Base-by-base conservation (phyloP, 2,329 filamentous ascomycete species). In the Leptographium lundbergii region DNA sequence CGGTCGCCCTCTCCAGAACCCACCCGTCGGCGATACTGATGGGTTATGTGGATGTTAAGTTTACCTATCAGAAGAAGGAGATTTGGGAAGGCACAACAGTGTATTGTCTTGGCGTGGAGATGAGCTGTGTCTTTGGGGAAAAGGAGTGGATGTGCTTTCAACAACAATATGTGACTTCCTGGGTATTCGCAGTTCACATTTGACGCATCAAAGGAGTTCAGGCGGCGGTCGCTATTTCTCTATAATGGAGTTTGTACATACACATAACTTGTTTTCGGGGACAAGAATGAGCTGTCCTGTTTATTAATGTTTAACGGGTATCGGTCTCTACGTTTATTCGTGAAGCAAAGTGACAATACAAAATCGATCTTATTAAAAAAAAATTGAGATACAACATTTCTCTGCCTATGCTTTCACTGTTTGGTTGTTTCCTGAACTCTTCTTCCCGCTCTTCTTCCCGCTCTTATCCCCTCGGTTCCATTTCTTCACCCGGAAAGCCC, bases 1-100 rank as follows among this genome's bases (percentile, higher is more conserved):
- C 81, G 89, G 68, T 95, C 89, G 70, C 90, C 91, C 0, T 94
- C 87, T 66, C 92, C 92, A 4, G 90, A 95, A 72, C 89, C 90
- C 6, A 83, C 85, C 62, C 82, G 87, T 69, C 85, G 85, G 73
- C 80, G 89, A 66, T 87, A 77, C 69, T 89, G 34, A 42, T 11
- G 3, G 14, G 6, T 5, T 39, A 13, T 39, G 6, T 17, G 36
- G 14, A 39, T 39, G 36, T 39, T 14, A 39, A 5, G 13, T 39
- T 5, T 39, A 39, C 36, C 14, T 14, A 14, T 6, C 36, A 39
- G 13, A 2, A 39, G 36, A 39, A 39, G 9, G 36, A 39, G 36
- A 13, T 5, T 3, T 6, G 13, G 36, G 17, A 19, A 45, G 17
- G 42, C 17, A n/a, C 42, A 45, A 19, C 32, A 10, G 32, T 9